Percentiles rank a stretch among this genome's conserved stretches.
phyloP scores from a whole-genome alignment of 306 rosid genomes.

The Gleditsia sinensis region DNA sequence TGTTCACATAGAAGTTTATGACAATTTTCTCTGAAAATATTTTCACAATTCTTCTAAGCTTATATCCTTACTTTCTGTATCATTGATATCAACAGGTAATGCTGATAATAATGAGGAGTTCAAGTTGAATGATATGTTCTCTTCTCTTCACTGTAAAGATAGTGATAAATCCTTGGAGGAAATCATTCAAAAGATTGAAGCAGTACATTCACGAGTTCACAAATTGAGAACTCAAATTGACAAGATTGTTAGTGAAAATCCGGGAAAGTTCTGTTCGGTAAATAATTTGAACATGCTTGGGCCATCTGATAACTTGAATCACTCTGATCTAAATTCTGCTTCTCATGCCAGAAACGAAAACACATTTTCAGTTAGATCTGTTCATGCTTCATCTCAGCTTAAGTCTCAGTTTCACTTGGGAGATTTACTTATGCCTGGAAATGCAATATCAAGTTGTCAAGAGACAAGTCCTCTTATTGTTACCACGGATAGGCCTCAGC shows the following conservation, averaged over 20 bases:
- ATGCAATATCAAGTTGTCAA: slow-evolving; percentile 38
- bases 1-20: background rate
- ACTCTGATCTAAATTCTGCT: slow-evolving; percentile 34
- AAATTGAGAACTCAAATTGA: slow-evolving; percentile 57
- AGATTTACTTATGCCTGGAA: slow-evolving; percentile 41
- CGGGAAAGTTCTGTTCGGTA: slow-evolving; percentile 39
- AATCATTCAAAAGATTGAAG: slow-evolving; percentile 54
- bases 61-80: background rate
- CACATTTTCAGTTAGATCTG: slow-evolving; percentile 33
- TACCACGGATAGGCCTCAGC: slow-evolving; percentile 28
- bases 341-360: slow-evolving; percentile 36
- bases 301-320: slow-evolving; percentile 34
- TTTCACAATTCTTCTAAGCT: slow-evolving; percentile 15
- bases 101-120: slow-evolving; percentile 33
- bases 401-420: slow-evolving; percentile 34
- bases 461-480: slow-evolving; percentile 36
- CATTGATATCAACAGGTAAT: slow-evolving; percentile 39
- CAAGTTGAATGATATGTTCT: slow-evolving; percentile 44
- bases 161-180: slow-evolving; percentile 48
- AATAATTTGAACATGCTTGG: slow-evolving; percentile 37
- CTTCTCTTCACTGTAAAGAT: slow-evolving; percentile 40
- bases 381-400: slow-evolving; percentile 40
- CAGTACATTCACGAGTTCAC: slow-evolving; percentile 45
- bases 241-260: slow-evolving; percentile 52
- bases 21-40: background rate